Conservation (phyloP, 108 stramenopile genomes). For the Seminavis robusta region DNA sequence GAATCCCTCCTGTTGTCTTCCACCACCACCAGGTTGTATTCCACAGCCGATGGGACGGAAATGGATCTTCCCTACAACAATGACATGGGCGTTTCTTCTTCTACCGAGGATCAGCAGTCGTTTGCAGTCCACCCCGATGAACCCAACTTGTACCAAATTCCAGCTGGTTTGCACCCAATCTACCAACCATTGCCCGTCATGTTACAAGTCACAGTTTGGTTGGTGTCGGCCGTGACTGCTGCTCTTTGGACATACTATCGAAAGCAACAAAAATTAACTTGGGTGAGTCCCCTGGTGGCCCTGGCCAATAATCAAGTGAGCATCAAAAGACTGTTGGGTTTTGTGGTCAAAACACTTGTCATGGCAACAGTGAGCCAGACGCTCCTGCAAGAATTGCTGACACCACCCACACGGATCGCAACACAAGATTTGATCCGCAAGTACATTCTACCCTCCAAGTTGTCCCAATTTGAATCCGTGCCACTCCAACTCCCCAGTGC, state of each 20-base stretch:
- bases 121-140: too few species aligned
- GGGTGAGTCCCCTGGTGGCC: conserved; percentile 12
- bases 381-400: conserved; percentile 51
- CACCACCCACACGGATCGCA: conserved; percentile 54
- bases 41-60: too few species aligned
- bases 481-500: background rate
- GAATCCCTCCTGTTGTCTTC: too few species aligned
- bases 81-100: too few species aligned
- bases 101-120: too few species aligned
- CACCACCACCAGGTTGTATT: too few species aligned
- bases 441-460: conserved; percentile 47
- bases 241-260: conserved; percentile 14
- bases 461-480: conserved; percentile 52
- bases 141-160: conserved; percentile 58
- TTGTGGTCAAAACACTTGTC: conserved; percentile 13
- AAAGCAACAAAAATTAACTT: conserved; percentile 9
- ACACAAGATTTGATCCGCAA: conserved; percentile 33
- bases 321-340: background rate
- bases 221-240: conserved; percentile 21
- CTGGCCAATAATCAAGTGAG: background rate
- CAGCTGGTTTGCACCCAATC: conserved; percentile 30
- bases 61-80: too few species aligned
- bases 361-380: conserved; percentile 15
- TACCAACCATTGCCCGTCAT: conserved; percentile 49
- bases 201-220: conserved; percentile 14